Evolutionary conservation across 2,329 filamentous ascomycete species (phyloP).

Genomic region (Coniochaeta sp.): DNA sequence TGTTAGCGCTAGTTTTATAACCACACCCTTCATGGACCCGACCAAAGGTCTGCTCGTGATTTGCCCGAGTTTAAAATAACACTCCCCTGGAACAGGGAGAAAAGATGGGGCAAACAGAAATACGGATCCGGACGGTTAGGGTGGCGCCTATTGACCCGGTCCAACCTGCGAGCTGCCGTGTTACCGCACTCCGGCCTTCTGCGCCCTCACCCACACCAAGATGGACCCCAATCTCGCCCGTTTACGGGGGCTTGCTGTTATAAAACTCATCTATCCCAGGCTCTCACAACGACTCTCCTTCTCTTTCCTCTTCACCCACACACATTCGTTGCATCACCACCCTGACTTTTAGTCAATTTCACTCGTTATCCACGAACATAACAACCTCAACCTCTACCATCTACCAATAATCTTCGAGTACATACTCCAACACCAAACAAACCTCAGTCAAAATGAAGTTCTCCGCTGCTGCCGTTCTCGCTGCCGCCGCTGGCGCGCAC

Average conservation of each 20-base stretch:
- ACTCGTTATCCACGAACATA: slow-evolving; percentile 37
- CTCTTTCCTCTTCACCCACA: slow-evolving; percentile 37
- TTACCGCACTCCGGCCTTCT: background rate
- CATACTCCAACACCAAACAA: slow-evolving; percentile 31
- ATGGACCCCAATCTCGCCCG: background rate
- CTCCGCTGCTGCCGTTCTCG: slow-evolving; percentile 44
- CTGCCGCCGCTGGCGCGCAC: slow-evolving; percentile 39
- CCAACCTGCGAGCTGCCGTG: background rate
- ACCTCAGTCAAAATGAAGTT: slow-evolving; percentile 60
- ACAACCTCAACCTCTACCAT: slow-evolving; percentile 15
- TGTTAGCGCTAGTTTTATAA: background rate
- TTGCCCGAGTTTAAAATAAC: background rate
- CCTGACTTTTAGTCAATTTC: slow-evolving; percentile 53
- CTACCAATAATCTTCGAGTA: slow-evolving; percentile 12
- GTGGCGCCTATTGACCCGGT: background rate
- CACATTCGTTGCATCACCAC: slow-evolving; percentile 35
- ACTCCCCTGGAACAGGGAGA: background rate
- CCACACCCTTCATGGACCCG: background rate
- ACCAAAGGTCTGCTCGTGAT: background rate
- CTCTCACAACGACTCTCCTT: slow-evolving; percentile 18
- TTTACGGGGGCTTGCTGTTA: slow-evolving; percentile 18
- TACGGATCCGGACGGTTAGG: background rate
- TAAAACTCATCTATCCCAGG: slow-evolving; percentile 37
- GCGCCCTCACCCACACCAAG: background rate
- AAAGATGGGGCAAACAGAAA: background rate